These are phyloP conservation scores for Eimeria brunetti DNA, from an alignment of 169 alveolate species.

Conservation along the genomic window DNA sequence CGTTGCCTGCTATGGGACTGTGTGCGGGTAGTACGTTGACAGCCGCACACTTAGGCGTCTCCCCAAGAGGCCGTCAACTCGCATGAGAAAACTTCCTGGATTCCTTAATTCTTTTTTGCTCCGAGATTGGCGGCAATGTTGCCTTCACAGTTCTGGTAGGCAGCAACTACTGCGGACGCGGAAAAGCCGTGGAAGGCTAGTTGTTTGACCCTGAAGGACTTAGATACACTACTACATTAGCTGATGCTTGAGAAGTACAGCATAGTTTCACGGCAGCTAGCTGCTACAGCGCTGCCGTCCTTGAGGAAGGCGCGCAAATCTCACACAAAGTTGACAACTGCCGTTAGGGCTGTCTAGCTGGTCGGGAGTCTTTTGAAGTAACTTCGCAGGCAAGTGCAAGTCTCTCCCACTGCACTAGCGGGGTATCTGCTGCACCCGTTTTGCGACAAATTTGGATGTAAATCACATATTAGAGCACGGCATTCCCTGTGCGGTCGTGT, in stretches of 20 bases:
- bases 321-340: not conserved
- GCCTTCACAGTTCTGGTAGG: not conserved
- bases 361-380: not conserved
- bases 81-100: not conserved
- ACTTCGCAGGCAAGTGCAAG: not conserved
- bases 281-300: not conserved
- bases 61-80: not conserved
- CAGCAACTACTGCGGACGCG: not conserved
- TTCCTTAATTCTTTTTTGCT: not conserved
- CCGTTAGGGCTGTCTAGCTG: not conserved
- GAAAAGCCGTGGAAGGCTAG: not conserved
- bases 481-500: not conserved
- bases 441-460: not conserved
- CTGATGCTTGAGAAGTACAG: not conserved
- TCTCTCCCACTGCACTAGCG: not conserved
- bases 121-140: not conserved
- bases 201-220: not conserved
- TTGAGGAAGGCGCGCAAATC: too few relatives aligned
- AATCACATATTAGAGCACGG: not conserved
- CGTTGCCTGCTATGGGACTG: not conserved
- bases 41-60: not conserved
- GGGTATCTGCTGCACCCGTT: not conserved
- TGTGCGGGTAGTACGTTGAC: not conserved
- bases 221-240: not conserved
- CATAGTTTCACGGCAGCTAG: not conserved